phyloP scores from a whole-genome alignment of 257 asterid species.

The Primulina huaijiensis region DNA sequence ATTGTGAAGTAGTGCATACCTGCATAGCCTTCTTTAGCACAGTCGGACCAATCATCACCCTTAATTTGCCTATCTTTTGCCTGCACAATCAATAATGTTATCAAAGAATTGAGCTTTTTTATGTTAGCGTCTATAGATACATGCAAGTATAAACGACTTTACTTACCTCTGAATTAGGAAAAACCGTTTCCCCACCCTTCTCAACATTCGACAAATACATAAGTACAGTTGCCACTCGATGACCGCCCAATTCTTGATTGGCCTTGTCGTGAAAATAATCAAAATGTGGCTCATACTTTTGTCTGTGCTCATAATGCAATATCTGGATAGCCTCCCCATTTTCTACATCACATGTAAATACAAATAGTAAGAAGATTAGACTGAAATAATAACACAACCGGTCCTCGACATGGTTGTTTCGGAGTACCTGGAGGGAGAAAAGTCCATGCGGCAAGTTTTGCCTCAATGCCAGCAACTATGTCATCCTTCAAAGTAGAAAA shows the following conservation, averaged over 20 bases:
- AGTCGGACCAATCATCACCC: conserved; percentile 75
- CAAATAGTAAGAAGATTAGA: conserved; percentile 4
- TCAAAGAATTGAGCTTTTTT: background rate
- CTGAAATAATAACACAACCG: background rate
- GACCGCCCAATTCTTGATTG: conserved; percentile 80
- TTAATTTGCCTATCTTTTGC: conserved; percentile 45
- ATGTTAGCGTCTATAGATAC: background rate
- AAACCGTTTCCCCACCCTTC: conserved; percentile 86
- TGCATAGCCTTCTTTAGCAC: conserved; percentile 85
- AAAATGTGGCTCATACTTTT: conserved; percentile 85
- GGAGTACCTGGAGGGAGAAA: conserved; percentile 79
- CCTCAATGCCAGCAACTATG: conserved; percentile 55
- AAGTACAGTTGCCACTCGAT: conserved; percentile 87
- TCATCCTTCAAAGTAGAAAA: conserved; percentile 51
- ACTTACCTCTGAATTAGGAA: conserved; percentile 65
- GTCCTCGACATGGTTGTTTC: background rate
- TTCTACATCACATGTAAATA: conserved; percentile 36
- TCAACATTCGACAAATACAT: conserved; percentile 73
- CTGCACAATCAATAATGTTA: conserved; percentile 36
- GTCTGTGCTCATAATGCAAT: conserved; percentile 78
- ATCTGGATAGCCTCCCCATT: conserved; percentile 87
- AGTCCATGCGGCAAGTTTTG: conserved; percentile 87
- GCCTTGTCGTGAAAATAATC: conserved; percentile 70
- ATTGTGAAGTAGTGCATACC: conserved; percentile 34
- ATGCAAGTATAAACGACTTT: background rate